Conservation (phyloP, 768 basidiomycete species). For the Sarcodon aspratus region DNA sequence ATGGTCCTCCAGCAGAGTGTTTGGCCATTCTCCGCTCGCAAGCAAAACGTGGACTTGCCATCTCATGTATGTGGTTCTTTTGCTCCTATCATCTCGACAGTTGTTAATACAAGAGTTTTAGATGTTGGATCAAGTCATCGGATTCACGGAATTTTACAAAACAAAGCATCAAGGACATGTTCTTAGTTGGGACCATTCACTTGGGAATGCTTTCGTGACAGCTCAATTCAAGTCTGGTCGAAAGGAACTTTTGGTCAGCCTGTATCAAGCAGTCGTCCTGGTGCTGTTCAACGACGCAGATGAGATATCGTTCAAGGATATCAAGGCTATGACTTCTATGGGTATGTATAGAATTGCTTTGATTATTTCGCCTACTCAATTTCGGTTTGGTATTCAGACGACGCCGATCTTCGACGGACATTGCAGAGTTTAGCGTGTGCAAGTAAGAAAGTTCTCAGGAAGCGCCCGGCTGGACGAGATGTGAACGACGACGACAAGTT, state of each 20-base stretch:
- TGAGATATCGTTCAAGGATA: slow-evolving; percentile 54
- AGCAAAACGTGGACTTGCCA: slow-evolving; percentile 41
- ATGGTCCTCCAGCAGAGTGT: slow-evolving; percentile 83
- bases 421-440: slow-evolving; percentile 90
- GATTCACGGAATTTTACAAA: slow-evolving; percentile 66
- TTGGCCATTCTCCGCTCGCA: slow-evolving; percentile 69
- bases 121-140: slow-evolving; percentile 64
- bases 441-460: slow-evolving; percentile 79
- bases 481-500: slow-evolving; percentile 72
- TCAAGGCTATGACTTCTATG: slow-evolving; percentile 56
- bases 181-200: slow-evolving; percentile 78
- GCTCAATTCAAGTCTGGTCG: slow-evolving; percentile 53
- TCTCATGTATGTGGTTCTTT: slow-evolving; percentile 26
- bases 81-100: background rate
- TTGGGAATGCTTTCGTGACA: slow-evolving; percentile 72
- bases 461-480: slow-evolving; percentile 68
- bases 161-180: slow-evolving; percentile 63
- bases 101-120: slow-evolving; percentile 15
- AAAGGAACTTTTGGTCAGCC: slow-evolving; percentile 85
- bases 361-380: background rate
- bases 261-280: slow-evolving; percentile 84
- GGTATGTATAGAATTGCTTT: slow-evolving; percentile 33
- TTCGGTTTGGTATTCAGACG: slow-evolving; percentile 31
- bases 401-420: slow-evolving; percentile 65
- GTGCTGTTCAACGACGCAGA: slow-evolving; percentile 67